phyloP scores from a whole-genome alignment of 441 rosid genomes.

The Biscutella auriculata region DNA sequence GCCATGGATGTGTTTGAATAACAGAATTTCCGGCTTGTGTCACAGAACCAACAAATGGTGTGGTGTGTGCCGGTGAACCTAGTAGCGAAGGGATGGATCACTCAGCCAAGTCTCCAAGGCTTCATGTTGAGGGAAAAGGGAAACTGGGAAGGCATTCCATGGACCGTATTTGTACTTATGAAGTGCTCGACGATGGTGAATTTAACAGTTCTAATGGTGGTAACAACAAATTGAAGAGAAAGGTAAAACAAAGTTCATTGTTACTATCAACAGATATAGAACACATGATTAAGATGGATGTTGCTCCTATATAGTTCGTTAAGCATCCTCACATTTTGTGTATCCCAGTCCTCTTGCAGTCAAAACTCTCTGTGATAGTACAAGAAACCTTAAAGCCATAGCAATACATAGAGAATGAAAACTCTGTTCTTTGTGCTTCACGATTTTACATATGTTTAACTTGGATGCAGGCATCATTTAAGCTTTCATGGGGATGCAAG shows the following conservation, averaged over 20 bases:
- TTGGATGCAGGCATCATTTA: constrained; percentile 76
- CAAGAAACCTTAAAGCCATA: neutral
- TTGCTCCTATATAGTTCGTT: neutral
- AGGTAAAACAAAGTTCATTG: constrained; percentile 37
- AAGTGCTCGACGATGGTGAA: constrained; percentile 59
- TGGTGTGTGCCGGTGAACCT: constrained; percentile 20
- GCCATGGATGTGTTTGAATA: constrained; percentile 1
- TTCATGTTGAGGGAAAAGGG: constrained; percentile 24
- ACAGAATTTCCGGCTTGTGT: constrained; percentile 19
- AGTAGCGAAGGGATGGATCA: constrained; percentile 25
- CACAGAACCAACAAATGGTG: constrained; percentile 34
- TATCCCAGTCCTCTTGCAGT: neutral
- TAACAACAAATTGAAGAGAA: constrained; percentile 48
- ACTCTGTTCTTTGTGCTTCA: neutral
- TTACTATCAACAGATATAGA: neutral
- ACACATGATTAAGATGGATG: too few relatives aligned
- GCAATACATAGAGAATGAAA: neutral
- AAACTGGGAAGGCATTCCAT: constrained; percentile 31
- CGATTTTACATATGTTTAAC: neutral
- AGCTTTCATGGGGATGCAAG: constrained; percentile 91
- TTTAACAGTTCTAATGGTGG: constrained; percentile 18
- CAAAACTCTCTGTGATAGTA: neutral
- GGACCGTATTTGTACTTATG: constrained; percentile 76
- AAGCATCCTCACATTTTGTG: neutral
- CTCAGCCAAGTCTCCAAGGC: constrained; percentile 26